A percentile compares a stretch with the other conserved stretches of the same genome.
These are phyloP conservation scores for Marasmius oreades DNA, from an alignment of 1,284 basidiomycete species.

Conservation along the genomic window DNA sequence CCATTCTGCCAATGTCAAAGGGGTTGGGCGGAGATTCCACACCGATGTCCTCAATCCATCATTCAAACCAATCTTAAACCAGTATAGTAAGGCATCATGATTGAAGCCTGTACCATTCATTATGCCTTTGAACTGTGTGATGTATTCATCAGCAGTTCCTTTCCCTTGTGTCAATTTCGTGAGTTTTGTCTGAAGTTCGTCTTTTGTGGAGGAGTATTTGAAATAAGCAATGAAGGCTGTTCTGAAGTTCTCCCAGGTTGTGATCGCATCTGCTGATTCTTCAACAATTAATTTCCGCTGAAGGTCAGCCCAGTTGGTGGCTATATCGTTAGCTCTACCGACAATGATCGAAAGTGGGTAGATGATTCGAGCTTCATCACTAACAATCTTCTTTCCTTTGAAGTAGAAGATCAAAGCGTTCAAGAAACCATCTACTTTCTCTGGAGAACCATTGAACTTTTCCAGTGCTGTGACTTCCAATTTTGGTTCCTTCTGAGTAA, in stretches of 20 bases:
- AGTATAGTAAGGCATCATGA: not conserved
- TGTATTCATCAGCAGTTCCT: not conserved
- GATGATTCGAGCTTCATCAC: not conserved
- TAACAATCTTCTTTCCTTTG: not conserved
- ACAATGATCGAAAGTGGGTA: not conserved
- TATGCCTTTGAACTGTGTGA: not conserved
- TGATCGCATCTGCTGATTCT: too few species aligned
- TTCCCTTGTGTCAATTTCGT: not conserved
- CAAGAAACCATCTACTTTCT: not conserved
- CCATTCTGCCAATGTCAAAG: not conserved
- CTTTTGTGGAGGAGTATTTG: not conserved
- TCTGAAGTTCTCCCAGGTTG: too few species aligned
- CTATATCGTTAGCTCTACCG: not conserved
- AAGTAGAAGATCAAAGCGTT: not conserved
- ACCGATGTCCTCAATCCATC: not conserved
- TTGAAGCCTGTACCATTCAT: not conserved
- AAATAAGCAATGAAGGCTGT: not conserved
- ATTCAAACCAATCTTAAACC: not conserved
- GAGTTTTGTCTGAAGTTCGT: not conserved
- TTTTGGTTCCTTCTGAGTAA: too few species aligned
- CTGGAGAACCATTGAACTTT: not conserved
- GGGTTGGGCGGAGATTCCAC: not conserved
- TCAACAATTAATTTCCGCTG: too few species aligned
- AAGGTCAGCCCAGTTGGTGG: too few species aligned
- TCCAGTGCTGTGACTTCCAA: too few species aligned